phyloP scores from a whole-genome alignment of 495 filamentous ascomycete genomes.

The Hypoxylon lenormandii region DNA sequence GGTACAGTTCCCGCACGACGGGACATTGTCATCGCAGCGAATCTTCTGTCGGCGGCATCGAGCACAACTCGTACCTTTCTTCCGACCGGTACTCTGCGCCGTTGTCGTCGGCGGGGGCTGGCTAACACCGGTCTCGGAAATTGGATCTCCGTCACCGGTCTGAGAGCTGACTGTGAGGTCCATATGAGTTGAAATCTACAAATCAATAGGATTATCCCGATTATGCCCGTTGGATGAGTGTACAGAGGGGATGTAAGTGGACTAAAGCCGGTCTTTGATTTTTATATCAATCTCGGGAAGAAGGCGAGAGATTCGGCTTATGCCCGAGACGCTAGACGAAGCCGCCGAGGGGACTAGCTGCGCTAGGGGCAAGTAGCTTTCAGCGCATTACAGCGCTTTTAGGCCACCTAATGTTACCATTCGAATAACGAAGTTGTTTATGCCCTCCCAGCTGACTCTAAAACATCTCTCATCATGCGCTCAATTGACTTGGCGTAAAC shows the following conservation, averaged over 20 bases:
- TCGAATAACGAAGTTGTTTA: too few relatives aligned
- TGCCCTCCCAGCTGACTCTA: too few relatives aligned
- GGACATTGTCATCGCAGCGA: conserved; percentile 23
- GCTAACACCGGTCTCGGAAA: not conserved
- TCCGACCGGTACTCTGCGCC: conserved; percentile 10
- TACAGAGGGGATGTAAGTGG: conserved; percentile 4
- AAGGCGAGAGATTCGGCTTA: conserved; percentile 3
- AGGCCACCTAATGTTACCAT: too few relatives aligned
- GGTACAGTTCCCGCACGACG: conserved; percentile 25
- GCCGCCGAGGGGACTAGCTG: too few relatives aligned
- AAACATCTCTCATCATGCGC: too few relatives aligned
- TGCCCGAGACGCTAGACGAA: conserved; percentile 3
- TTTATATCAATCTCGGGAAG: not conserved
- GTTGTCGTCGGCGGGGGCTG: not conserved
- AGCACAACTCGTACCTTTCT: conserved; percentile 20
- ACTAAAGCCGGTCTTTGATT: conserved; percentile 12
- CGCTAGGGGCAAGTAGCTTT: too few relatives aligned
- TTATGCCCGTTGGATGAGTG: conserved; percentile 7
- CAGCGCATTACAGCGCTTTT: too few relatives aligned
- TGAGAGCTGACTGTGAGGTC: conserved; percentile 12
- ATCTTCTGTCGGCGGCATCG: conserved; percentile 31
- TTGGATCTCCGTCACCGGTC: conserved; percentile 9
- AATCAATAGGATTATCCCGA: conserved; percentile 2
- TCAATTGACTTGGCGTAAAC: too few relatives aligned
- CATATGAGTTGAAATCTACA: conserved; percentile 5